Evolutionary conservation across 1,284 basidiomycete species (phyloP), one percentile per base, ranked within the genome.

Genomic region (Irpex sp.): DNA sequence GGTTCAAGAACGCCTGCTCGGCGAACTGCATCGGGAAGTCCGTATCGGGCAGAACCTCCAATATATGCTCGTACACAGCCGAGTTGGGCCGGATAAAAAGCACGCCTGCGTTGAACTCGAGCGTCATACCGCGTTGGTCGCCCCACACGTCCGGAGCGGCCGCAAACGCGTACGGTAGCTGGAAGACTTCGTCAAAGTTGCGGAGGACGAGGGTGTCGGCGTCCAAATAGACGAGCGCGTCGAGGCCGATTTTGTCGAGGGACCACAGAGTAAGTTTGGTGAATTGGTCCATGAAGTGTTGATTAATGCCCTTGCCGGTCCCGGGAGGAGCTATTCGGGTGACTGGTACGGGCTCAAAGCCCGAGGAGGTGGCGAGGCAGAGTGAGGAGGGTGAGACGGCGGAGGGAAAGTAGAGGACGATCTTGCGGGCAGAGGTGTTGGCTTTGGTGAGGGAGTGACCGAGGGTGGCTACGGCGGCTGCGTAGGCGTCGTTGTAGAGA

Each of bases 151-250:
- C 79, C 0, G 79, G 79, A 1, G 77, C 79, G 1, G 80, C 80
- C 4, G 72, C 80, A 65, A 81, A 79, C 36, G 71, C 68, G 71
- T 75, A 81, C 9, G 79, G 79, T 1, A 77, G 68, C 7, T 73
- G 67, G 71, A 81, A 81, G n/a, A 82, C 72, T 70, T 82, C 80
- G 67, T 81, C 78, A 63, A 82, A 77, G 65, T 76, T 78, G 37
- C 70, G 69, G 15, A 71, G 72, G 26, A 80, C 77, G 63, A 81
- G 72, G 21, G 78, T 77, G 68, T 80, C 79, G 17, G 76, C 77
- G 65, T 81, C 79, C 50, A 82, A 67, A 66, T 81, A 81, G 2
- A 81, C 70, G 43, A 69, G 63, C 51, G 63, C 53, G 56, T 74
- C 67, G 68, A 75, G 68, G 9, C 46, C 73, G 13, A 70, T 59